Conservation (phyloP, 129 eudicot species). For the Arctium lappa region DNA sequence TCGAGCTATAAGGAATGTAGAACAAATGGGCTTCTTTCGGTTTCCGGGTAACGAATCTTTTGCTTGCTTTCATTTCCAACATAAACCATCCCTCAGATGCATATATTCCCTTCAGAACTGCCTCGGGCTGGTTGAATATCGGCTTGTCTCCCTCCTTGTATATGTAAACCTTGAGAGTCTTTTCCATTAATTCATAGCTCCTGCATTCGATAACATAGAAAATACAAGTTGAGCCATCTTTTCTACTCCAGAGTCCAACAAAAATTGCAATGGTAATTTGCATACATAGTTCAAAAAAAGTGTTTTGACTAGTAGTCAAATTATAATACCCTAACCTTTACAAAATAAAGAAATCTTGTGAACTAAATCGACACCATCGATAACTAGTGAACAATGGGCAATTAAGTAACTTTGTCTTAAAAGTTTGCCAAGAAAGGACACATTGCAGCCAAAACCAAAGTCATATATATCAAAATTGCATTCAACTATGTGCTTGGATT, state of each 20-base stretch:
- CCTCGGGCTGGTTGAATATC: conserved; percentile 49
- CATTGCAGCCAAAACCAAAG: not conserved
- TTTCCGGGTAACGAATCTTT: conserved; percentile 36
- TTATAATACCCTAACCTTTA: not conserved
- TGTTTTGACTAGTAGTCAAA: no score
- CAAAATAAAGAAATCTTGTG: not conserved
- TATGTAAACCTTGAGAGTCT: conserved; percentile 52
- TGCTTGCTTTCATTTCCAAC: conserved; percentile 48
- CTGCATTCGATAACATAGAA: conserved; percentile 20
- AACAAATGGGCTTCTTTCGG: conserved; percentile 59
- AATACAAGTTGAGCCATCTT: no score
- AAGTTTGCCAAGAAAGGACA: not conserved
- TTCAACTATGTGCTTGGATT: conserved; percentile 5
- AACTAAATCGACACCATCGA: not conserved
- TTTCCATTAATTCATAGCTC: conserved; percentile 57
- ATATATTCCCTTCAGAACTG: conserved; percentile 51
- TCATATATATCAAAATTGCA: not conserved
- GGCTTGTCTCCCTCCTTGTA: conserved; percentile 52
- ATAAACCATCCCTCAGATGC: conserved; percentile 82
- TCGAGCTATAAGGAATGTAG: conserved; percentile 61
- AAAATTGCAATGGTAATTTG: no score
- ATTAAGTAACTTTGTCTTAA: not conserved
- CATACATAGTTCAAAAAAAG: no score
- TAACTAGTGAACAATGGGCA: not conserved
- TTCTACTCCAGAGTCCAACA: no score